Evolutionary conservation across 768 basidiomycete species (phyloP).

Genomic region (Tricholoma saponaceum): DNA sequence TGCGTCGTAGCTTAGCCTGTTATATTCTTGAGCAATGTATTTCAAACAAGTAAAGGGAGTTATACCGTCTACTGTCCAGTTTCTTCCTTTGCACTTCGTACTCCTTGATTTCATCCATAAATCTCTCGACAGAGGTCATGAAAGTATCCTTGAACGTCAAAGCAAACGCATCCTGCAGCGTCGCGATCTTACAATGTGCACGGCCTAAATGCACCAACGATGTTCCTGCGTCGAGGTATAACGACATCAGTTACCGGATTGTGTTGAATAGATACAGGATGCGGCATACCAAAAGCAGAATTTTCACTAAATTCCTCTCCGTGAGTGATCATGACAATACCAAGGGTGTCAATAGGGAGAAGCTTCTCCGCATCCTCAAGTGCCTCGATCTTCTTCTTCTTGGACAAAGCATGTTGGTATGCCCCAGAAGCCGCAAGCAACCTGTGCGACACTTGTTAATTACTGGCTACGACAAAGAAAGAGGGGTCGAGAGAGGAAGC

Average conservation of each 20-base stretch:
- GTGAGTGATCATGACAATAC: conserved; percentile 82
- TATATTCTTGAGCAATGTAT: background rate
- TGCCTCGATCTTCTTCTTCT: conserved; percentile 68
- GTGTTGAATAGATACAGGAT: background rate
- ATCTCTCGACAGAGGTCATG: conserved; percentile 58
- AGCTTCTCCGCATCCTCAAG: conserved; percentile 67
- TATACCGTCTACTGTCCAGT: conserved; percentile 77
- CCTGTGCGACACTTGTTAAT: conserved; percentile 33
- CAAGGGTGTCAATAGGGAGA: conserved; percentile 72
- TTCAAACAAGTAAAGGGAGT: background rate
- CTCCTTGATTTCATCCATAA: conserved; percentile 75
- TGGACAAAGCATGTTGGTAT: conserved; percentile 67
- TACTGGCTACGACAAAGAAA: background rate
- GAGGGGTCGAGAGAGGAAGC: background rate
- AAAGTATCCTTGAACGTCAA: conserved; percentile 72
- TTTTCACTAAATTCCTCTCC: conserved; percentile 80
- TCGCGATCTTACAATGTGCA: conserved; percentile 82
- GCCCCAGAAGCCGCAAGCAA: conserved; percentile 66
- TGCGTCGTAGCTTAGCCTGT: conserved; percentile 74
- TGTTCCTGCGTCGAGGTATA: conserved; percentile 42
- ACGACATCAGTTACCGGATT: background rate
- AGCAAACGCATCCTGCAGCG: conserved; percentile 79
- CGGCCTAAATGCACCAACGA: conserved; percentile 73
- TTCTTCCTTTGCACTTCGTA: conserved; percentile 82
- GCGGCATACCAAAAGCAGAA: conserved; percentile 58